Evolutionary conservation across 2,329 filamentous ascomycete genomes (phyloP).

Genomic region (Ambrosiella cleistominuta): DNA sequence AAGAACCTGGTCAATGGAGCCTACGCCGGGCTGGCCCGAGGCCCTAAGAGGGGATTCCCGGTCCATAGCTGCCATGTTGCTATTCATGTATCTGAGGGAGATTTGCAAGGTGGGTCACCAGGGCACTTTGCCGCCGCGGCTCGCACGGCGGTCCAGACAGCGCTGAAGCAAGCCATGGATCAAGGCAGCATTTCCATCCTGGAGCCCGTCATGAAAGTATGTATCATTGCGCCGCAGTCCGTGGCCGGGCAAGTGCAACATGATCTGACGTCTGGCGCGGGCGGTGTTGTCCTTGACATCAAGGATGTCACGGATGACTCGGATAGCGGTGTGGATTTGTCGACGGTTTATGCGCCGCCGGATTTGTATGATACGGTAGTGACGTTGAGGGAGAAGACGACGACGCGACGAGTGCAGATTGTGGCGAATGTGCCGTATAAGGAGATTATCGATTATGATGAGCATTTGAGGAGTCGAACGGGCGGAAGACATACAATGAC

Average conservation of each 20-base stretch:
- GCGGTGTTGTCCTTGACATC: slow-evolving; percentile 58
- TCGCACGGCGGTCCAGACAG: slow-evolving; percentile 45
- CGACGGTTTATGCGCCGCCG: slow-evolving; percentile 67
- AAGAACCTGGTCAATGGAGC: slow-evolving; percentile 60
- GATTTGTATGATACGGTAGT: slow-evolving; percentile 57
- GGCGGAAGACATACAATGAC: slow-evolving; percentile 53
- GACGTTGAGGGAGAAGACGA: slow-evolving; percentile 35
- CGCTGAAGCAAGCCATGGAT: slow-evolving; percentile 42
- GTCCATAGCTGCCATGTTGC: slow-evolving; percentile 58
- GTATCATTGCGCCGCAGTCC: slow-evolving; percentile 70
- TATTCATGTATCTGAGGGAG: slow-evolving; percentile 37
- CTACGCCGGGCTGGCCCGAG: slow-evolving; percentile 66
- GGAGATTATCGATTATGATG: slow-evolving; percentile 91
- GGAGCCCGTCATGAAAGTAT: slow-evolving; percentile 85
- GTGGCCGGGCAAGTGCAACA: slow-evolving; percentile 69
- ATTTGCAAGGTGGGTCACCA: slow-evolving; percentile 49
- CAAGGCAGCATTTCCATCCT: slow-evolving; percentile 47
- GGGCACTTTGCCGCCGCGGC: slow-evolving; percentile 48
- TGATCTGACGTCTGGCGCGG: slow-evolving; percentile 55
- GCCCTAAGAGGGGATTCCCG: slow-evolving; percentile 64
- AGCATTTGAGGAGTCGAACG: slow-evolving; percentile 74
- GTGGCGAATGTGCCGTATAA: slow-evolving; percentile 79
- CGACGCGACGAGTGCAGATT: slow-evolving; percentile 42
- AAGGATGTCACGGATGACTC: slow-evolving; percentile 28
- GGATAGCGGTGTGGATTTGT: slow-evolving; percentile 33